These are phyloP conservation scores for Colletotrichum lupini DNA, from an alignment of 2,329 filamentous ascomycete species.

Conservation along the genomic window DNA sequence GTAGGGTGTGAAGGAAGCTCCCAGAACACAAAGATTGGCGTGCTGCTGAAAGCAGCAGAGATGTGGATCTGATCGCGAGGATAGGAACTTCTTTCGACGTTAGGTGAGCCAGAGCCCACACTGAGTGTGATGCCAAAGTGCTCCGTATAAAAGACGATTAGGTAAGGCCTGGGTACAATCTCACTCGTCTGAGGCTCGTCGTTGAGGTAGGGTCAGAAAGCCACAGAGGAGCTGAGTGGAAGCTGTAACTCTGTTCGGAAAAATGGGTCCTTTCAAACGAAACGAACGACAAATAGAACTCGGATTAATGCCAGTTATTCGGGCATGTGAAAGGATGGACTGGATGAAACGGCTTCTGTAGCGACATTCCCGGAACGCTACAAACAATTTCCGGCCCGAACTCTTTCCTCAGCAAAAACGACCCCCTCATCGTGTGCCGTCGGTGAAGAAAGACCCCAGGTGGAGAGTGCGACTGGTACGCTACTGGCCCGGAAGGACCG, in stretches of 20 bases:
- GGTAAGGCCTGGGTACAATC: not conserved
- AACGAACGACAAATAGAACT: not conserved
- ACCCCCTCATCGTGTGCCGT: not conserved
- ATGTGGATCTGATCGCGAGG: not conserved
- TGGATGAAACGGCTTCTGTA: slow-evolving; percentile 17
- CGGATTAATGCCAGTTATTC: not conserved
- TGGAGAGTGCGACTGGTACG: slow-evolving; percentile 10
- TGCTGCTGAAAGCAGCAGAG: not conserved
- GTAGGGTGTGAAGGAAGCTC: not conserved
- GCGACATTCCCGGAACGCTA: not conserved
- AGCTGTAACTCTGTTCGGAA: not conserved
- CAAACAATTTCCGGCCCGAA: slow-evolving; percentile 1
- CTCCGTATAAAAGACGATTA: not conserved
- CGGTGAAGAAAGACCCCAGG: slow-evolving; percentile 1
- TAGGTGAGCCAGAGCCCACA: not conserved
- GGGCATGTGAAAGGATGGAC: slow-evolving; percentile 16
- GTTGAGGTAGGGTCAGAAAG: not conserved
- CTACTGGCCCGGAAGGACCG: not conserved
- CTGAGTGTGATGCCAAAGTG: not conserved
- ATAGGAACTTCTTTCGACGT: not conserved
- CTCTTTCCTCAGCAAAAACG: not conserved
- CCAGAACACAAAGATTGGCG: not conserved
- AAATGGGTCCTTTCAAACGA: not conserved
- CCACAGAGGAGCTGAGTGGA: not conserved
- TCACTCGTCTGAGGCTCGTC: not conserved